Percentiles rank a stretch among this genome's conserved stretches.
Evolutionary conservation across 106 monocot species (phyloP).

Genomic region (Narthecium ossifragum): DNA sequence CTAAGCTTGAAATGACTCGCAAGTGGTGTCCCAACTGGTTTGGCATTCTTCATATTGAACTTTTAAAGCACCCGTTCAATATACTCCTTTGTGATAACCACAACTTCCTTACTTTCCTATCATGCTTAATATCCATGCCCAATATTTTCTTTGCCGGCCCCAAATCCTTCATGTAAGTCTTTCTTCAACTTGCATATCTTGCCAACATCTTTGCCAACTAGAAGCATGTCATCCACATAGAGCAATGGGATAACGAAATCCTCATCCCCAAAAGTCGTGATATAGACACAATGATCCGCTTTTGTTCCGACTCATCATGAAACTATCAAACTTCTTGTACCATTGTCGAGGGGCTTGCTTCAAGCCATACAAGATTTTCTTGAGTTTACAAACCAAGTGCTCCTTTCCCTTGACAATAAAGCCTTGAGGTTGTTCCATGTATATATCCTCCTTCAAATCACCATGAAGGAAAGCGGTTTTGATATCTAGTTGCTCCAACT

Average conservation of each 20-base stretch:
- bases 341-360: not conserved
- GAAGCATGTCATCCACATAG: no score
- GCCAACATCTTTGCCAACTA: not conserved
- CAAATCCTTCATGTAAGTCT: not conserved
- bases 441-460: slow-evolving; percentile 7
- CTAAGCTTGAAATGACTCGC: no score
- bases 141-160: not conserved
- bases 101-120: no score
- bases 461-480: slow-evolving; percentile 4
- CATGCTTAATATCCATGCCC: not conserved
- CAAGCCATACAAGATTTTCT: slow-evolving; percentile 10
- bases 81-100: no score
- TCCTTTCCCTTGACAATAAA: not conserved
- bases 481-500: no score
- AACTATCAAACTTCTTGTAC: not conserved
- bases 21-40: no score
- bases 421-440: slow-evolving; percentile 1
- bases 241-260: not conserved
- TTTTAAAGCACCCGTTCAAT: no score
- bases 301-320: not conserved
- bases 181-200: not conserved
- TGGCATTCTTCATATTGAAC: no score
- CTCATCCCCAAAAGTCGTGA: not conserved
- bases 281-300: slow-evolving; percentile 1
- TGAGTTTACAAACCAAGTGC: slow-evolving; percentile 3